phyloP scores from a whole-genome alignment of 192 early-diverging fungal species.

The Radiomyces spectabilis region DNA sequence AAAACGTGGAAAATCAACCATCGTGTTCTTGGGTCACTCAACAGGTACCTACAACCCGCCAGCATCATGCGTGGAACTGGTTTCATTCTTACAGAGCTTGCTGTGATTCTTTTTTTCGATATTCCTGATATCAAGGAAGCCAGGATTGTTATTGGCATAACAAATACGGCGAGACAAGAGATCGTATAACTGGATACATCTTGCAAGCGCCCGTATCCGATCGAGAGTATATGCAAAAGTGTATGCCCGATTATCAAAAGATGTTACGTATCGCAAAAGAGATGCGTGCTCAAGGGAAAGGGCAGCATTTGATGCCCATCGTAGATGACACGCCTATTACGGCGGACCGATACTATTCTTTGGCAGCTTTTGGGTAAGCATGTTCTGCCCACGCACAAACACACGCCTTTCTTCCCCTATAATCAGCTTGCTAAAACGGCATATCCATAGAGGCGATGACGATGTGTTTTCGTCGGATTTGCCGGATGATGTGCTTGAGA shows the following conservation, averaged over 20 bases:
- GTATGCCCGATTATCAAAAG: constrained; percentile 16
- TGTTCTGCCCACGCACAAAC: no score
- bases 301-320: constrained; percentile 30
- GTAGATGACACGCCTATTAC: constrained; percentile 28
- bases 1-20: constrained; percentile 13
- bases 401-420: no score
- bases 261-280: constrained; percentile 22
- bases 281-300: constrained; percentile 26
- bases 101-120: neutral
- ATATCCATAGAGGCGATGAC: constrained; percentile 11
- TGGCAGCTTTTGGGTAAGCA: constrained; percentile 26
- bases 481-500: neutral
- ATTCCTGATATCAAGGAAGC: neutral
- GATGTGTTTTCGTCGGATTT: constrained; percentile 17
- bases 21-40: constrained; percentile 39
- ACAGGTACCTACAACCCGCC: constrained; percentile 18
- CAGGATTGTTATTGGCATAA: constrained; percentile 30
- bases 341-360: constrained; percentile 29
- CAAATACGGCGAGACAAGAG: constrained; percentile 10
- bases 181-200: constrained; percentile 22
- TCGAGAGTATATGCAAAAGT: constrained; percentile 21
- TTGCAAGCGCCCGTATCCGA: constrained; percentile 39
- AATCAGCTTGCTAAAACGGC: no score
- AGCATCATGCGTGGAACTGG: no score
- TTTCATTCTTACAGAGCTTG: no score